A percentile compares a stretch with the other conserved stretches of the same genome.
These are phyloP conservation scores for Puccinia brachypodii DNA, from an alignment of 1,284 basidiomycete species.

Conservation along the genomic window DNA sequence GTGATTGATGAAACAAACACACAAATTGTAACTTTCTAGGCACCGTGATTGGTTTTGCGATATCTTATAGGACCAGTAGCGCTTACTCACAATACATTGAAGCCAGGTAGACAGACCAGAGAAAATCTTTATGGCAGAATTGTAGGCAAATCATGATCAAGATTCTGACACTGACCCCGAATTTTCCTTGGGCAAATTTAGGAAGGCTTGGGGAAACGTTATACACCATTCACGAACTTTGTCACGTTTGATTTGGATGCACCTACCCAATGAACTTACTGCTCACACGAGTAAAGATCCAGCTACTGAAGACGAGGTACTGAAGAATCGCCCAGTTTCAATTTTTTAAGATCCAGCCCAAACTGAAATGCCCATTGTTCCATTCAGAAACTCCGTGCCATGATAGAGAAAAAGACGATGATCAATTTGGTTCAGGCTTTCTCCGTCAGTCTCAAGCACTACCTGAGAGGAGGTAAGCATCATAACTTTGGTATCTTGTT, in stretches of 20 bases:
- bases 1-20: neutral
- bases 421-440: slow-evolving; percentile 43
- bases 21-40: neutral
- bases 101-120: slow-evolving; percentile 19
- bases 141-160: neutral
- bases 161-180: neutral
- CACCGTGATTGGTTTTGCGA: slow-evolving; percentile 44
- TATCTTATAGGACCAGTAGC: slow-evolving; percentile 41
- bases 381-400: slow-evolving; percentile 4
- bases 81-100: slow-evolving; percentile 41
- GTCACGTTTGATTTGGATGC: slow-evolving; percentile 38
- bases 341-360: neutral
- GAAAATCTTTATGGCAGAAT: neutral
- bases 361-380: neutral
- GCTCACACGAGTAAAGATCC: slow-evolving; percentile 19
- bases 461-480: slow-evolving; percentile 40
- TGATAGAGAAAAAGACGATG: slow-evolving; percentile 40
- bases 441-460: slow-evolving; percentile 40
- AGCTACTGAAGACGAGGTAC: slow-evolving; percentile 21
- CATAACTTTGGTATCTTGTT: neutral
- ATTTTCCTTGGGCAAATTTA: neutral
- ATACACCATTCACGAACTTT: slow-evolving; percentile 41
- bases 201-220: slow-evolving; percentile 42
- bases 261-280: slow-evolving; percentile 20
- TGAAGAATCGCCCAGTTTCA: neutral